Evolutionary conservation across 305 asterid species (phyloP).

Genomic region (Solanum chacoense): DNA sequence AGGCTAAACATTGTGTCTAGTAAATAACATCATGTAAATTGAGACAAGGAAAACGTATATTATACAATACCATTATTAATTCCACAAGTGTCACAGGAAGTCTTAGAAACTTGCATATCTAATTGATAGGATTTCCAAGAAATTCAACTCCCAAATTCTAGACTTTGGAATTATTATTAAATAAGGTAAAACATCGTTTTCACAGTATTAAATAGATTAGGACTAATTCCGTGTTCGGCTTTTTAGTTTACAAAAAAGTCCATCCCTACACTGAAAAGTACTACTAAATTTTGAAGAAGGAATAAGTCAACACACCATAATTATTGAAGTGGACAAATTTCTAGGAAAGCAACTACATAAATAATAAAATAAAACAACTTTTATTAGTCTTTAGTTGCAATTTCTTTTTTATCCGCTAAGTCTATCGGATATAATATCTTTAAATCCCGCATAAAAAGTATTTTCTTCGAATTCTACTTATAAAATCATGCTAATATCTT

Average conservation of each 20-base stretch:
- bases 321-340: too few relatives aligned
- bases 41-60: accelerated
- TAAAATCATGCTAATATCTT: too few relatives aligned
- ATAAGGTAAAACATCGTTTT: not conserved
- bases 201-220: not conserved
- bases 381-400: not conserved
- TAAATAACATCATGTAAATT: too few relatives aligned
- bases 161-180: not conserved
- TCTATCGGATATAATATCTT: too few relatives aligned
- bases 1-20: accelerated
- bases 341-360: not conserved
- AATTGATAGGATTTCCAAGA: not conserved
- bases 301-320: not conserved
- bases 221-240: not conserved
- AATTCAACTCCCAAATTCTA: not conserved
- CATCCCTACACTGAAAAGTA: not conserved
- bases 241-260: not conserved
- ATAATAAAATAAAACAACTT: not conserved
- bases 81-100: not conserved
- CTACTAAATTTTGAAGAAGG: not conserved
- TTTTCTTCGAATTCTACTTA: accelerated
- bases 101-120: not conserved
- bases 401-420: not conserved
- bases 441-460: too few relatives aligned
- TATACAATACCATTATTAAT: not conserved